Evolutionary conservation across 2,329 filamentous ascomycete species (phyloP).

Genomic region (Diaporthe citri): DNA sequence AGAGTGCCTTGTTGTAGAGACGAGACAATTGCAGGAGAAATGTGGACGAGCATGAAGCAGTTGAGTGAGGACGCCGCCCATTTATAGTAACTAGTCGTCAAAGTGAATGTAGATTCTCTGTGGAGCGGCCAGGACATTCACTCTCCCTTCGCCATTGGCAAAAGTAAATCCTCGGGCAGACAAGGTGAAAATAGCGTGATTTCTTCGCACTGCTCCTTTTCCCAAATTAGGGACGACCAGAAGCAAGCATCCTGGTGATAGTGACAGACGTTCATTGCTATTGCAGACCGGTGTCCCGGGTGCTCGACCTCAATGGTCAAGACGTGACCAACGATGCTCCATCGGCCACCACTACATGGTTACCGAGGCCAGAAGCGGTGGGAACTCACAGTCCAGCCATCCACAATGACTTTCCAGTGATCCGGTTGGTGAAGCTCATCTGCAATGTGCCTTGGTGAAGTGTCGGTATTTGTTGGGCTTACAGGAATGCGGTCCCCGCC

Average conservation of each 20-base stretch:
- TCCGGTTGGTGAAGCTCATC: not conserved
- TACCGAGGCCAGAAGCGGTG: not conserved
- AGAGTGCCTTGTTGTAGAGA: not conserved
- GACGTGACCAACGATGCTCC: not conserved
- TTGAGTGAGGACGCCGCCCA: not conserved
- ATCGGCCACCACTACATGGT: not conserved
- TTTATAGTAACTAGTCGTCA: not conserved
- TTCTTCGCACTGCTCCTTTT: not conserved
- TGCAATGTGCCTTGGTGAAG: not conserved
- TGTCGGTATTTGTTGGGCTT: not conserved
- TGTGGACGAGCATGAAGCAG: not conserved
- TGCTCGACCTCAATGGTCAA: not conserved
- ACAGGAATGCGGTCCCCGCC: not conserved
- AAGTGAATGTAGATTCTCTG: not conserved
- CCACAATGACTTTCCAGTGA: not conserved
- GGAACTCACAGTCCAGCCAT: not conserved
- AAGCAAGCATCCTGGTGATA: constrained; percentile 2
- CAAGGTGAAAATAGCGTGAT: not conserved
- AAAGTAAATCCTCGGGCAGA: not conserved
- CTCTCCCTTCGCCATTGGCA: not conserved
- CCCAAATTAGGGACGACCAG: not conserved
- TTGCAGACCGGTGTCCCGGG: constrained; percentile 8
- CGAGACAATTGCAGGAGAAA: not conserved
- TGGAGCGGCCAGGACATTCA: not conserved
- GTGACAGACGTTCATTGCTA: not conserved